Percentiles rank a stretch among this genome's conserved stretches.
Conservation (phyloP, 768 basidiomycete species). For the Tricholoma bakamatsutake region DNA sequence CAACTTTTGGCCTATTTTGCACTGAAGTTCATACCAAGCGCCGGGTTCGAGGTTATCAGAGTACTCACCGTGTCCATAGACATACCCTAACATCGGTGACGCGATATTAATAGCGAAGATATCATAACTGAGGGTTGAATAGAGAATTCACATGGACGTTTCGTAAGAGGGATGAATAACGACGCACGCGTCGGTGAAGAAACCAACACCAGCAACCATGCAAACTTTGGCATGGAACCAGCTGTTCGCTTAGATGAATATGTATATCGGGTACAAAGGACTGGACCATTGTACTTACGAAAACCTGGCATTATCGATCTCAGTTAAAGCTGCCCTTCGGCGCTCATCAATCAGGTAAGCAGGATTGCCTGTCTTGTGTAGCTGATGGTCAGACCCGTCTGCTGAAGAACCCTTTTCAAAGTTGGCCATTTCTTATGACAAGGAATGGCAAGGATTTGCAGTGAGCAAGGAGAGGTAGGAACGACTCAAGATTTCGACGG, state of each 20-base stretch:
- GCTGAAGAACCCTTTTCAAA: slow-evolving; percentile 33
- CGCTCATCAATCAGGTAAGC: slow-evolving; percentile 55
- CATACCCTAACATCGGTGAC: slow-evolving; percentile 76
- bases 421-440: slow-evolving; percentile 17
- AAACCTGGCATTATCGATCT: slow-evolving; percentile 84
- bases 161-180: neutral
- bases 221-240: slow-evolving; percentile 85
- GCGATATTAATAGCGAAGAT: slow-evolving; percentile 90
- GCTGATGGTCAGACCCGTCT: slow-evolving; percentile 17
- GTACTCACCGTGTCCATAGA: slow-evolving; percentile 48
- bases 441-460: neutral
- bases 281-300: slow-evolving; percentile 41
- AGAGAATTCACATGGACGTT: neutral
- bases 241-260: slow-evolving; percentile 25
- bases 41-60: neutral
- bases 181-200: slow-evolving; percentile 81
- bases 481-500: neutral
- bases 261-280: neutral
- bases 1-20: slow-evolving; percentile 27
- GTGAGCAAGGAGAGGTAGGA: neutral
- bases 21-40: neutral
- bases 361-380: slow-evolving; percentile 24
- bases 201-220: slow-evolving; percentile 71
- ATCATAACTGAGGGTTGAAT: slow-evolving; percentile 52
- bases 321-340: slow-evolving; percentile 74